These are phyloP conservation scores for Amanita thiersii DNA, from an alignment of 768 basidiomycete genomes.

Conservation along the genomic window DNA sequence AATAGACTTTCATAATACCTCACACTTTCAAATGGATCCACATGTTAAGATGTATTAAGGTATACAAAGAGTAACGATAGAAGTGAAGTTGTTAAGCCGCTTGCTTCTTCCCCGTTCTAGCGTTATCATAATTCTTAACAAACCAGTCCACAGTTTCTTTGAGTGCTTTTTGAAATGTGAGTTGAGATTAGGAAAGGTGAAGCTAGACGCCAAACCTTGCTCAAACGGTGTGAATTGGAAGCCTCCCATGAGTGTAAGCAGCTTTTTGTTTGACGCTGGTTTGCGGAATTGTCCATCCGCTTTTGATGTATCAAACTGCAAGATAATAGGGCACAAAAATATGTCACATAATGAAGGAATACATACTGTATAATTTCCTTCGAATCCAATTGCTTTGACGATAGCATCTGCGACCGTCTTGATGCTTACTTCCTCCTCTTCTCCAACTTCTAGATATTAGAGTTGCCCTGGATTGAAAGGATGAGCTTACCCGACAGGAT, in stretches of 20 bases:
- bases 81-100: background rate
- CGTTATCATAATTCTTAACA: constrained; percentile 68
- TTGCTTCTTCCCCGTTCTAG: constrained; percentile 42
- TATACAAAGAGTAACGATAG: background rate
- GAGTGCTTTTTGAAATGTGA: constrained; percentile 44
- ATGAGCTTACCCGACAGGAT: constrained; percentile 69
- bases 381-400: constrained; percentile 72
- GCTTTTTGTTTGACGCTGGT: constrained; percentile 89
- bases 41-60: too few relatives aligned
- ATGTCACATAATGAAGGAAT: background rate
- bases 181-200: background rate
- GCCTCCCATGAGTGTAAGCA: constrained; percentile 64
- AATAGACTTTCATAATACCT: too few relatives aligned
- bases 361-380: constrained; percentile 66
- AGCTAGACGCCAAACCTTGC: constrained; percentile 37
- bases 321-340: constrained; percentile 1
- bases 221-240: constrained; percentile 94
- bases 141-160: constrained; percentile 82
- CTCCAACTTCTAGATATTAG: constrained; percentile 53
- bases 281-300: constrained; percentile 96
- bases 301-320: constrained; percentile 73
- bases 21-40: too few relatives aligned
- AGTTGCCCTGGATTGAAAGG: background rate
- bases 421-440: constrained; percentile 93
- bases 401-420: constrained; percentile 87